Evolutionary conservation across 768 basidiomycete genomes (phyloP), one percentile per base, ranked within the genome.

Genomic region (Russula dissimulans): DNA sequence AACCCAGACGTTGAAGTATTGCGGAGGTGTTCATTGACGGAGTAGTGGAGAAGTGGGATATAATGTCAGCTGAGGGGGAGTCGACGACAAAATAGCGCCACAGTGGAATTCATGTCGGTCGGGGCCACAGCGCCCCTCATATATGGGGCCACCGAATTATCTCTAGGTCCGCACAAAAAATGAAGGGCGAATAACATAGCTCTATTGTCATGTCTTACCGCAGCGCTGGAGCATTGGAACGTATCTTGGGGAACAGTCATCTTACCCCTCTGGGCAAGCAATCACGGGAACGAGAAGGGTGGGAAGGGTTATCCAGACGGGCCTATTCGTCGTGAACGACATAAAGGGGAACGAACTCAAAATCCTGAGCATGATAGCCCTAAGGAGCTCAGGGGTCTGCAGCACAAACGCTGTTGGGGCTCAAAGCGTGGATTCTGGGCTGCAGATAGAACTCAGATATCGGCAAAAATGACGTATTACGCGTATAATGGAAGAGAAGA

Each of bases 201-300:
- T 56, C 57, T 55, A 31, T 36, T 43, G 47, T 36, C 14, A 39
- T 41, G 60, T 6, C 56, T 61, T 52, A 42, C 56, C 44, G 31
- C 31, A 57, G 39, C 17, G 10, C 45, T 52, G 60, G 45, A 26
- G 17, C 31, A 22, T 44, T 42, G 56, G 50, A 41, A 51, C 36
- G 31, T 48, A 54, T 48, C 17, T 22, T 26, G 34, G 18, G 26
- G 34, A 29, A 34, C 48, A 50, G 22, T 44, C 38, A 53, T 49
- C 15, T 54, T 57, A 47, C 51, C 50, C 44, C 44, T 57, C 56
- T 57, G 49, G 56, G 60, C 5, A 61, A 51, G 32, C 44, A n/a
- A 29, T 45, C 44, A 26, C 50, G 36, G 60, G 50, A 43, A 18
- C 12, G 32, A 55, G 54, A 45, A 45, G 18, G 39, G 52, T 44